Base-by-base conservation (phyloP, 2,329 filamentous ascomycete species). In the Aspergillus spinulosporus region DNA sequence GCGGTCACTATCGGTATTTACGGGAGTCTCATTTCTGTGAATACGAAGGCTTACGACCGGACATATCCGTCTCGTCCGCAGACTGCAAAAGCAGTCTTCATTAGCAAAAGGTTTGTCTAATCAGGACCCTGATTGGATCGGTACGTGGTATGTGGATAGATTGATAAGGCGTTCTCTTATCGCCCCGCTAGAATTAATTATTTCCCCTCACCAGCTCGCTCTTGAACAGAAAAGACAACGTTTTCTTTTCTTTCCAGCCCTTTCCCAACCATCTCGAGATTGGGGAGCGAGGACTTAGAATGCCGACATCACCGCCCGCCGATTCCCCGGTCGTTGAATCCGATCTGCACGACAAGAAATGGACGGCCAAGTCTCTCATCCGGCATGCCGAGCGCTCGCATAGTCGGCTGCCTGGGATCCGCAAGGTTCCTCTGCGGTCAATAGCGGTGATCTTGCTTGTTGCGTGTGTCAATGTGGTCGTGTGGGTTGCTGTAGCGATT, bases 401-500 rank as follows among this genome's bases (percentile, higher is more conserved):
- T 66, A 66, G 74, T 47, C 76, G 77, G 3, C 73, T 83, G 26
- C 84, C 84, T 0, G 81, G 80, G 6, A 68, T 87, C 9, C 75
- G 79, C 32, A 81, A 77, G 55, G 75, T 87, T 3, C 84, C 84
- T 0, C 78, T 85, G 3, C 71, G 78, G 1, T 83, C 81, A 0
- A 74, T 87, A 39, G 80, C 79, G 1, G 84, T 86, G 32, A 84
- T 87, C 29, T 46, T 78, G 1, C 70, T 81, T 0, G 70, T 87
- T 40, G 74, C 80, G 1, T 48, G 78, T 3, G 68, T 84, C 51
- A 87, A 87, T 67, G 64, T 81, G 2, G 51, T 83, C 2, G 81
- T 84, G 6, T 87, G 84, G 84, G 75, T 80, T 48, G 80, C 78
- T 21, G 80, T 81, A 7, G 84, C 78, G 7, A 78, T 86, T 59